Conservation (phyloP, 371 early-diverging fungal species). For the Rhizopus stolonifer region DNA sequence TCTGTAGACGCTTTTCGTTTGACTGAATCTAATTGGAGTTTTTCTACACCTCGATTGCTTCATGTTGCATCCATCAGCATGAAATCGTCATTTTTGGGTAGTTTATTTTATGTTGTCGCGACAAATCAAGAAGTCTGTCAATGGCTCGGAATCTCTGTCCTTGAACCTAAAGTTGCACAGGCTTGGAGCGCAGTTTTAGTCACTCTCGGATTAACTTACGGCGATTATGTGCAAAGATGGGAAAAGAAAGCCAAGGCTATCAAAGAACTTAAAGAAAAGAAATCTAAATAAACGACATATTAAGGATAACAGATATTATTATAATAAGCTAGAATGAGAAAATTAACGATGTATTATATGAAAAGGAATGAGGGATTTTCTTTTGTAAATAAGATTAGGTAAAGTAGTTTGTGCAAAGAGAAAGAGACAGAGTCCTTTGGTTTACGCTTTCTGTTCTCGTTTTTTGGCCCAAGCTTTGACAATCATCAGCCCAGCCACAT, state of each 20-base stretch:
- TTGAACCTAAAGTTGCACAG: conserved; percentile 28
- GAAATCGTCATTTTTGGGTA: conserved; percentile 34
- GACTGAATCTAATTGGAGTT: conserved; percentile 42
- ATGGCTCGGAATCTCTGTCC: conserved; percentile 21
- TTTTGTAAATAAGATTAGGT: no score
- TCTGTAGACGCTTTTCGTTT: conserved; percentile 45
- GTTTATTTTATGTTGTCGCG: conserved; percentile 37
- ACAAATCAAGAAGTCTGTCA: conserved; percentile 27
- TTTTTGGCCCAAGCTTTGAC: conserved; percentile 49
- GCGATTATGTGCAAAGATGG: conserved; percentile 20
- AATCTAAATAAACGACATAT: neutral
- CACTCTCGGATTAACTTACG: conserved; percentile 30
- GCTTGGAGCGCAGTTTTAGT: conserved; percentile 43
- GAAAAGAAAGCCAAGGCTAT: conserved; percentile 13
- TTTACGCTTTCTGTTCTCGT: no score
- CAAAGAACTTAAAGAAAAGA: conserved; percentile 20
- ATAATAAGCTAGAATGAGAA: no score
- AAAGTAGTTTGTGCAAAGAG: no score
- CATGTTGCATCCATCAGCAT: conserved; percentile 38
- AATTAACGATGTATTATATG: no score
- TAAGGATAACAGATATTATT: no score
- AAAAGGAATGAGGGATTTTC: no score
- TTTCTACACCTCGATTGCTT: conserved; percentile 43
- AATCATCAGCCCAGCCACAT: conserved; percentile 36
- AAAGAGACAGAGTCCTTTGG: no score